These are phyloP conservation scores for Saksenaea oblongispora DNA, from an alignment of 371 early-diverging fungal species.

Conservation along the genomic window DNA sequence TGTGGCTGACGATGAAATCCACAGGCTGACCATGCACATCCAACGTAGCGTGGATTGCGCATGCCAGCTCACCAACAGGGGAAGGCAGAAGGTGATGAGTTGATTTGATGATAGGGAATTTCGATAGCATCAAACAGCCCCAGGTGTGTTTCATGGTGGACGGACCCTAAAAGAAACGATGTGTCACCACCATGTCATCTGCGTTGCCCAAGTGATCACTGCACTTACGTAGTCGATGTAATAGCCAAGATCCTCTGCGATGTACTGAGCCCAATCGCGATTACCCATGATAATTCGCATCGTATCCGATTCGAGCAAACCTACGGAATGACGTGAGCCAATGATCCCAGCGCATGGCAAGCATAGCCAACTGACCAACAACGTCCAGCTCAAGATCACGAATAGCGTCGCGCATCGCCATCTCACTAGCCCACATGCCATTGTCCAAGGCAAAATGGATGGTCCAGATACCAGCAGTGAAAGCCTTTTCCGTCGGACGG, in stretches of 20 bases:
- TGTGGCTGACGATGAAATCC: conserved; percentile 84
- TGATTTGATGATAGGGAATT: conserved; percentile 78
- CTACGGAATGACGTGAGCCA: conserved; percentile 19
- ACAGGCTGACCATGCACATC: conserved; percentile 80
- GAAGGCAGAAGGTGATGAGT: conserved; percentile 79
- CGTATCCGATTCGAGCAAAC: conserved; percentile 79
- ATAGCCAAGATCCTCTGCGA: conserved; percentile 76
- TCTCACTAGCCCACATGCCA: conserved; percentile 80
- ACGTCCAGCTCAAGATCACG: conserved; percentile 81
- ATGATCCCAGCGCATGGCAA: neutral
- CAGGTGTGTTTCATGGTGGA: conserved; percentile 86
- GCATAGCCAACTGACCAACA: conserved; percentile 52
- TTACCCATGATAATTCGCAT: conserved; percentile 86
- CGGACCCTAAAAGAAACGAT: conserved; percentile 49
- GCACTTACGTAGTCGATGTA: conserved; percentile 74
- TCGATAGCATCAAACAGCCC: conserved; percentile 85
- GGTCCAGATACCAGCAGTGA: conserved; percentile 88
- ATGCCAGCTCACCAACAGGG: conserved; percentile 83
- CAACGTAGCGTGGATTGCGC: conserved; percentile 84
- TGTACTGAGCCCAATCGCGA: conserved; percentile 81
- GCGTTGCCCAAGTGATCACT: neutral
- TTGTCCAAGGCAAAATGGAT: conserved; percentile 87
- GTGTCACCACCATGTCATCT: neutral
- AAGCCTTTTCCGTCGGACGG: conserved; percentile 63
- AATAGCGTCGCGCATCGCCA: conserved; percentile 74